These are phyloP conservation scores for Sordaria brevicollis DNA, from an alignment of 495 filamentous ascomycete species.

Conservation along the genomic window DNA sequence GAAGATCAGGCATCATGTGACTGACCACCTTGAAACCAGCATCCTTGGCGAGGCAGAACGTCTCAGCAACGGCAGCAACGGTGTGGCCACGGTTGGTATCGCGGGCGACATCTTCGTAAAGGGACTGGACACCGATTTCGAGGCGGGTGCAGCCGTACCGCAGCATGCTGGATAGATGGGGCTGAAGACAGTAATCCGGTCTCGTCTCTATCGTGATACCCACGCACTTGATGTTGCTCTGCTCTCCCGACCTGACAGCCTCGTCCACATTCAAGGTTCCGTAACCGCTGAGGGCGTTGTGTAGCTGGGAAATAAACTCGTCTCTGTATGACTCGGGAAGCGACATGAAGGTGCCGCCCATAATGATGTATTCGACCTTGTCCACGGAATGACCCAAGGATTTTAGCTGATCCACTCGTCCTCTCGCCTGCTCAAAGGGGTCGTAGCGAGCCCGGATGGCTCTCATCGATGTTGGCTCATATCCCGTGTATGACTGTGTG, in stretches of 20 bases:
- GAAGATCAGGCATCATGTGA: slow-evolving; percentile 99
- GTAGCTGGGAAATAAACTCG: slow-evolving; percentile 86
- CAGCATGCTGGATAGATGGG: slow-evolving; percentile 87
- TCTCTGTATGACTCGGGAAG: slow-evolving; percentile 80
- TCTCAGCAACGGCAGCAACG: slow-evolving; percentile 86
- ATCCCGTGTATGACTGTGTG: slow-evolving; percentile 96
- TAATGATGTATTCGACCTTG: slow-evolving; percentile 99
- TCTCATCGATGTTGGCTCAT: slow-evolving; percentile 96
- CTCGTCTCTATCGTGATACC: slow-evolving; percentile 97
- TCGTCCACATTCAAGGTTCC: slow-evolving; percentile 88
- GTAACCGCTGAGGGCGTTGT: slow-evolving; percentile 93
- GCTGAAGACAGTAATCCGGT: slow-evolving; percentile 90
- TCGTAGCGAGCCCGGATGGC: slow-evolving; percentile 96
- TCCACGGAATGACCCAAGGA: slow-evolving; percentile 91
- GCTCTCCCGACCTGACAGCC: slow-evolving; percentile 80
- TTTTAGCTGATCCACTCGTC: slow-evolving; percentile 93
- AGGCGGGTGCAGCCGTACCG: slow-evolving; percentile 92
- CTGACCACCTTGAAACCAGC: slow-evolving; percentile 97
- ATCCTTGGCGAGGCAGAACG: slow-evolving; percentile 90
- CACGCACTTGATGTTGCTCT: slow-evolving; percentile 93
- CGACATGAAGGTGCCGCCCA: slow-evolving; percentile 99
- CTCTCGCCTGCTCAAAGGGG: slow-evolving; percentile 93
- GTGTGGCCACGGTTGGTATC: slow-evolving; percentile 98
- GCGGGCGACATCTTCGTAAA: slow-evolving; percentile 96
- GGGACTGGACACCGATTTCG: slow-evolving; percentile 89